Evolutionary conservation across 306 rosid species (phyloP).

Genomic region (Trifolium pratense): DNA sequence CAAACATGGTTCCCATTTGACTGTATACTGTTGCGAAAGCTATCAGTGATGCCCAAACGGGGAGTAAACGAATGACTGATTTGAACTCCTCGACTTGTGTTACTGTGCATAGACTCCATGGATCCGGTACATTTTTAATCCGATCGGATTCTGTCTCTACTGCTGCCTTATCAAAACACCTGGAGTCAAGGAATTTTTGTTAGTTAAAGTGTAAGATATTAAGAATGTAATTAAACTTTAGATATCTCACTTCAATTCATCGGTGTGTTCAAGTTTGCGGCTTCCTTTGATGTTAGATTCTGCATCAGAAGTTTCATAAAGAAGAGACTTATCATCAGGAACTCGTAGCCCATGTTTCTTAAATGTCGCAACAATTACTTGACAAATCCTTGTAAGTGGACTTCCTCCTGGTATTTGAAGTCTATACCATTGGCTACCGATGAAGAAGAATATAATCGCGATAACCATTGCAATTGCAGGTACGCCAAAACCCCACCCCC

Average conservation of each 20-base stretch:
- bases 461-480: constrained; percentile 78
- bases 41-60: constrained; percentile 73
- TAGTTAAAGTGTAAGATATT: not conserved
- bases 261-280: constrained; percentile 78
- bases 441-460: constrained; percentile 69
- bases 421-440: constrained; percentile 65
- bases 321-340: constrained; percentile 71
- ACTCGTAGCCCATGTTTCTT: constrained; percentile 51
- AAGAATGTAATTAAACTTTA: constrained; percentile 14
- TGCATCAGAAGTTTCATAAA: constrained; percentile 63
- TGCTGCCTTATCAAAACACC: constrained; percentile 80
- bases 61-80: constrained; percentile 56
- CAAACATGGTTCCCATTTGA: constrained; percentile 87
- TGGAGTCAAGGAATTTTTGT: constrained; percentile 26
- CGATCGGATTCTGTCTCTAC: constrained; percentile 50
- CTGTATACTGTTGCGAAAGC: constrained; percentile 70
- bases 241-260: constrained; percentile 58
- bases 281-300: constrained; percentile 77
- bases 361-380: constrained; percentile 68
- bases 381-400: constrained; percentile 75
- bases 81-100: constrained; percentile 81
- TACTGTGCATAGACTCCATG: constrained; percentile 75
- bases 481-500: constrained; percentile 95
- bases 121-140: constrained; percentile 31
- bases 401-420: constrained; percentile 81